Conservation (phyloP, 371 early-diverging fungal species). For the Phascolomyces articulosus region DNA sequence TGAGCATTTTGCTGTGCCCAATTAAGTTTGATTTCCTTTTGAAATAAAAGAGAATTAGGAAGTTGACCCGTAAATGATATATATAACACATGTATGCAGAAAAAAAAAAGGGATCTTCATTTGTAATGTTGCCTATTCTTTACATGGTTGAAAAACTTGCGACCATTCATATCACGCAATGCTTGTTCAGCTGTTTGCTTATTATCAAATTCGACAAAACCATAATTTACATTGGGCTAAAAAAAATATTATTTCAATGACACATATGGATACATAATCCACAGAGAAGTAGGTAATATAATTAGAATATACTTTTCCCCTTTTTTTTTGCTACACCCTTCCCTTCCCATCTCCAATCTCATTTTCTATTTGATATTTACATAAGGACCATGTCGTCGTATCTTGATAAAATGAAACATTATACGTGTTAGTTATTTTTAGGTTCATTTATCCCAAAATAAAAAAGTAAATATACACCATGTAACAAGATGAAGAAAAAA, state of each 20-base stretch:
- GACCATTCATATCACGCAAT: conserved; percentile 78
- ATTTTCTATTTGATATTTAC: conserved; percentile 38
- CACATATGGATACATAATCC: neutral
- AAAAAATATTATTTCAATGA: neutral
- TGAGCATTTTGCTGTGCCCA: conserved; percentile 43
- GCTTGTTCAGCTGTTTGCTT: conserved; percentile 76
- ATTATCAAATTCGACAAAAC: conserved; percentile 86
- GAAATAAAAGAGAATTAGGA: conserved; percentile 66
- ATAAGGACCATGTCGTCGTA: conserved; percentile 30
- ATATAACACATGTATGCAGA: too few relatives aligned
- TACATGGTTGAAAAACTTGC: conserved; percentile 66
- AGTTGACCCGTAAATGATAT: too few relatives aligned
- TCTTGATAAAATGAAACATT: too few relatives aligned
- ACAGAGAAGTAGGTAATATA: too few relatives aligned
- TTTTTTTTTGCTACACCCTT: too few relatives aligned
- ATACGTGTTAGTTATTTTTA: too few relatives aligned
- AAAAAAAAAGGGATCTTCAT: too few relatives aligned
- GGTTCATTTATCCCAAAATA: too few relatives aligned
- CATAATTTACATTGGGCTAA: conserved; percentile 71
- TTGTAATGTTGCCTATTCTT: too few relatives aligned
- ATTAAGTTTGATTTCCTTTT: conserved; percentile 51
- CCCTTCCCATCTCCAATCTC: neutral
- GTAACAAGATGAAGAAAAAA: neutral
- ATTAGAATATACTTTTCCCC: too few relatives aligned
- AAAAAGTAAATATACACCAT: too few relatives aligned